Base-by-base conservation (phyloP, 1,139 yeast species). In the Yamadazyma trypodendri region DNA sequence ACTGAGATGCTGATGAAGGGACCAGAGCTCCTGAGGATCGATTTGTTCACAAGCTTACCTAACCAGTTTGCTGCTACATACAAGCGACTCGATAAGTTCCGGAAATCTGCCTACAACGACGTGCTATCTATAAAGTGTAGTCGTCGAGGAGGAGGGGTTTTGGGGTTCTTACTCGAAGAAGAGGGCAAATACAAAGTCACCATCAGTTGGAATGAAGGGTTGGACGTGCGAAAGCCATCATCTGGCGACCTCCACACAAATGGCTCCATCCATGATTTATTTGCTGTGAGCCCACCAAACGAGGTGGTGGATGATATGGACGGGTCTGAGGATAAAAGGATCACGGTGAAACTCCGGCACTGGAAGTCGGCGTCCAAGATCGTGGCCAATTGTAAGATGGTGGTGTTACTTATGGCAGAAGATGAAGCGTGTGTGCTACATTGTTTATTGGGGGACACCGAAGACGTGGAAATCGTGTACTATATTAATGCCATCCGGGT, bases 341-440 rank as follows among this genome's bases (percentile, higher is more conserved):
- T 78, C 11, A 56, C 63, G 14, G 75, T 80, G 14, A 65, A 63
- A 45, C 56, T 79, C 18, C 65, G 62, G 43, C 82, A 79, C 51
- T 80, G 85, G 85, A 75, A 66, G 41, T 55, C 72, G 55, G 82
- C 82, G 0, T 65, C 79, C 3, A 69, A 60, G 48, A 64, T 81
- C 14, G 74, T 79, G 28, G 78, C 78, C 14, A 58, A 71, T 8
- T 76, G 84, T 48, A 70, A 72, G 35, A 71, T 74, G 2, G 74
- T 79, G 33, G 69, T 78, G 12, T 52, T 81, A 31, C 62, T 77
- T 29, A 58, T 81, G 31, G 67, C 79, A 15, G 58, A 61, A n/a
- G 61, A 64, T 9, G 75, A 75, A 36, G 79, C 78, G 3, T 67
- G 80, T 43, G 77, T 77, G 1, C 55, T 81, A 34, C 81, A 78